phyloP scores from a whole-genome alignment of 139 green algal species.

The Chlamydomonas incerta region DNA sequence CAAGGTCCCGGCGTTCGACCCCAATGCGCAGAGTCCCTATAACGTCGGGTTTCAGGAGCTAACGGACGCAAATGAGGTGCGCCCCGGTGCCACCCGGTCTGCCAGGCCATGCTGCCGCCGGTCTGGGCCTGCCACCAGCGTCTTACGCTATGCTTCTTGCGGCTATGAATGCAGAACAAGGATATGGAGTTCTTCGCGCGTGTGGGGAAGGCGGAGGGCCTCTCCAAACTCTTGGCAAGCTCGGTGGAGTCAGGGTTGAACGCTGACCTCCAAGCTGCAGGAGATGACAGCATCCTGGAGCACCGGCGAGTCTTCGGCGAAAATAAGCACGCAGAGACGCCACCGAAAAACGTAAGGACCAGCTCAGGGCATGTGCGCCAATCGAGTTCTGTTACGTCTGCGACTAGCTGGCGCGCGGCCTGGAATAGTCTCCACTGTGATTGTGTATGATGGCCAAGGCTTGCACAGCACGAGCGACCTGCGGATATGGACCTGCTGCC shows the following conservation, averaged over 20 bases:
- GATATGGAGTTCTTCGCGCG: constrained; percentile 56
- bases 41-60: neutral
- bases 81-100: neutral
- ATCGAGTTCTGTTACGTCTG: neutral
- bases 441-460: too few species aligned
- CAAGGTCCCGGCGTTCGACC: too few species aligned
- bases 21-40: neutral
- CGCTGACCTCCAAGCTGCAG: neutral
- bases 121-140: too few species aligned
- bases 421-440: too few species aligned
- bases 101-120: too few species aligned
- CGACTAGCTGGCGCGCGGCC: too few species aligned
- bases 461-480: neutral
- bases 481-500: neutral
- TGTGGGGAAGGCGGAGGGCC: constrained; percentile 65
- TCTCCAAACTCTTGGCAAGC: constrained; percentile 63
- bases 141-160: too few species aligned
- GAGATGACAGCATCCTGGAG: neutral
- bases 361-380: neutral
- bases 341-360: constrained; percentile 67
- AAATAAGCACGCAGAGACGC: constrained; percentile 69
- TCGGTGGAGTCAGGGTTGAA: constrained; percentile 61
- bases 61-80: neutral
- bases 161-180: constrained; percentile 71
- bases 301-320: constrained; percentile 63